Base-by-base conservation (phyloP, 177 flowering plant genomes). In the Vitis hybrid region DNA sequence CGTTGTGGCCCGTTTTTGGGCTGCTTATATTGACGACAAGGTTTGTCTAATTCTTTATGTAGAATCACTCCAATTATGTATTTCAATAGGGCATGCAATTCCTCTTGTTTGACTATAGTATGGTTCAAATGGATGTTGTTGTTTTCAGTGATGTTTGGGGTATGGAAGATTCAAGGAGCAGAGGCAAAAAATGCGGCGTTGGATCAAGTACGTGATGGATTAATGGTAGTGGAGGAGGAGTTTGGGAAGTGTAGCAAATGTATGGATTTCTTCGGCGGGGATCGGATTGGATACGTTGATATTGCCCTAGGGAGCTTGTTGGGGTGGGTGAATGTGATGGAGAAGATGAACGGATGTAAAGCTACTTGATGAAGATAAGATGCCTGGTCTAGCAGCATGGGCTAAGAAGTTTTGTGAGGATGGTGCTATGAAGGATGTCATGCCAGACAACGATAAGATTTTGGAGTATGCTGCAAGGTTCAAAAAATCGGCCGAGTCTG, bases 1-100 rank as follows among this genome's bases (percentile, higher is more conserved):
- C 1, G 90, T 94, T 74, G 74, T 62, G 2, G 84, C 86, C 10
- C 83, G 89, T 2, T 92, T 92, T 59, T 92, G 93, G 94, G 90
- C 85, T 14, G 71, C 83, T 16, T 93, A 84, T 68, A 50, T 90
- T 9, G 94, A 89, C 11, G 87, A 89, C 8, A 89, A 86, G 93
- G 94, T 92, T 80, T 3, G 39, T 0, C 2, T 10, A 19, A 39
- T 5, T 18, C 39, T 39, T 6, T 0, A 0, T 56, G 10, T 71
- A 20, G 15, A 4, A 22, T 22, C 26, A 22, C 26, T 0, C 26
- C 26, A 22, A 22, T 1, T 22, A 22, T 22, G 26, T 2, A 22
- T 22, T 22, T 22, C 26, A 22, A 22, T 22, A 22, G 26, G 26
- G 26, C 26, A 22, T 22, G 26, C 26, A 22, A 22, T 22, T 22